Conservation (phyloP, 148 eudicot genomes). For the Fallopia convolvulus region DNA sequence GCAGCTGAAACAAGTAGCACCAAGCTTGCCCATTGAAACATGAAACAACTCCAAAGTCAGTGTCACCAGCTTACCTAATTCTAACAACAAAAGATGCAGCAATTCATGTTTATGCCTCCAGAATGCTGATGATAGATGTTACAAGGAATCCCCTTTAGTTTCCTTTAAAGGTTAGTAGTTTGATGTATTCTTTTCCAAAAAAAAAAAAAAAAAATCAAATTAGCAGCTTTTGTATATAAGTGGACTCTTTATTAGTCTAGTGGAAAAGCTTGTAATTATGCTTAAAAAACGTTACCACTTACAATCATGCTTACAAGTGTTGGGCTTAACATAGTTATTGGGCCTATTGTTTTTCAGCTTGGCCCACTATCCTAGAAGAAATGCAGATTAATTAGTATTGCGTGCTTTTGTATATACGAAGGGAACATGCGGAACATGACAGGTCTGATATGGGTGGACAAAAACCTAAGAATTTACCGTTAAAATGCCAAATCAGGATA, state of each 20-base stretch:
- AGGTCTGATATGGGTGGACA: not conserved
- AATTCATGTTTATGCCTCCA: not conserved
- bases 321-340: not conserved
- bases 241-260: not conserved
- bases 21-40: slow-evolving; percentile 18
- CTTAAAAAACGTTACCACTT: no score
- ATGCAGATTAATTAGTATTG: not conserved
- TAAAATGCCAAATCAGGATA: not conserved
- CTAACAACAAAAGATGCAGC: not conserved
- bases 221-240: not conserved
- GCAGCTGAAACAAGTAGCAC: slow-evolving; percentile 34
- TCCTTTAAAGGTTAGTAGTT: not conserved
- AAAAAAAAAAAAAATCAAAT: not conserved
- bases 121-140: not conserved
- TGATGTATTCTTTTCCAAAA: not conserved
- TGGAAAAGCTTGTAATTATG: not conserved
- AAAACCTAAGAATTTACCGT: not conserved
- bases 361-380: not conserved
- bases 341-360: not conserved
- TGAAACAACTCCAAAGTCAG: slow-evolving; percentile 5
- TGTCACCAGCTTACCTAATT: not conserved
- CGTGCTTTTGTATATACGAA: not conserved
- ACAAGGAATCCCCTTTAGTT: not conserved
- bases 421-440: not conserved
- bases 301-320: not conserved